Evolutionary conservation across 192 early-diverging fungal genomes (phyloP), one percentile per base, ranked within the genome.

Genomic region (Tieghemiomyces parasiticus): DNA sequence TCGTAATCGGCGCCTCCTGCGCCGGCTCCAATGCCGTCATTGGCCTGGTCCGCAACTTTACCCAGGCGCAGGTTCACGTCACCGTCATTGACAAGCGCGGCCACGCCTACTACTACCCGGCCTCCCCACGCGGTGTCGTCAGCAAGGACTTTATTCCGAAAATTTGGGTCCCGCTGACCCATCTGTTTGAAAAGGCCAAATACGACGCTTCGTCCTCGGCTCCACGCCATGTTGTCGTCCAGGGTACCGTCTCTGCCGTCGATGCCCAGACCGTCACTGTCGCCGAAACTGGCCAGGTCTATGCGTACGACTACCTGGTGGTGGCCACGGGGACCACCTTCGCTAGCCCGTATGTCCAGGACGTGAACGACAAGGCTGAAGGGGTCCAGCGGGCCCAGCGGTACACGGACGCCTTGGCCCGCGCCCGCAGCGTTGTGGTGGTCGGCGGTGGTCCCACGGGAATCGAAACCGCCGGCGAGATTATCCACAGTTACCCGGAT

Each of bases 401-500:
- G 24, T 64, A 68, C 32, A 60, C 65, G 22, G 16, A 3, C 2
- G 30, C 32, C 0, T 61, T 42, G 38, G 8, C 8, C 38, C 8
- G 14, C 8, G 38, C 38, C 16, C 6, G 14, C 6, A 6, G 38
- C 8, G 38, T 42, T 14, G 38, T 42, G 38, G 38, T 42, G 38
- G 38, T 42, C 38, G 38, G 38, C 38, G 38, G 38, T 14, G 38
- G 38, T 10, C 8, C 38, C 38, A 42, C 38, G 8, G 38, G 38
- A 16, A 16, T 42, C 38, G 38, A 42, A 42, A 42, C 38, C 8
- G 38, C 38, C 38, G 38, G 38, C 16, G 38, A 42, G 8, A 81
- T 87, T 63, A 71, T 69, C 13, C 74, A 76, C 20, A 68, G 77
- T 58, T 80, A 73, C 46, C 83, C 81, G 12, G 62, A 67, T 35